These are phyloP conservation scores for Hemileia vastatrix DNA, from an alignment of 1,284 basidiomycete species.

Conservation along the genomic window DNA sequence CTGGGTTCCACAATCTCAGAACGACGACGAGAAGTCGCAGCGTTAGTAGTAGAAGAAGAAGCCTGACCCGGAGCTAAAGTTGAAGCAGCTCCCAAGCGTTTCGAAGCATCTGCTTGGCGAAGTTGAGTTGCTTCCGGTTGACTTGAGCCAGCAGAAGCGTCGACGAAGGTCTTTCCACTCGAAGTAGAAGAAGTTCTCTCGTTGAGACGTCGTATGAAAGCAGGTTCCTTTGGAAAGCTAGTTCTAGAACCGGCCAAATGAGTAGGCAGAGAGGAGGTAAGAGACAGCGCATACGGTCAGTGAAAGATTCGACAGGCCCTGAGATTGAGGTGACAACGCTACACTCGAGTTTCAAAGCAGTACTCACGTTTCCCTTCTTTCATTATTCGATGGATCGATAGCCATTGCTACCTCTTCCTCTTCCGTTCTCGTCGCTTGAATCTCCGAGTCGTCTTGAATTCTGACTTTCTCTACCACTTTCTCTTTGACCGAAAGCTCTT, in stretches of 20 bases:
- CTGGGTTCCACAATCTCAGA: not conserved
- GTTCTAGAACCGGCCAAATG: not conserved
- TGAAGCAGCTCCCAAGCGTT: not conserved
- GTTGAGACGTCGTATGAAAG: not conserved
- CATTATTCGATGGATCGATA: not conserved
- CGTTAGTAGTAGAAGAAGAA: not conserved
- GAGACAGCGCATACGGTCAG: too few relatives aligned
- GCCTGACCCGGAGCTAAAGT: not conserved
- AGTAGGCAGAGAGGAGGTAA: too few relatives aligned
- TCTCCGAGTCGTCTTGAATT: not conserved
- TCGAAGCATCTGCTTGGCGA: not conserved
- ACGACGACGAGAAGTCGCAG: not conserved
- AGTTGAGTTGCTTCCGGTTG: not conserved
- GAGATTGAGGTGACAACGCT: too few relatives aligned
- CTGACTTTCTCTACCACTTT: not conserved
- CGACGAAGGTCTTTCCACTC: not conserved
- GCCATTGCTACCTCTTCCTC: not conserved
- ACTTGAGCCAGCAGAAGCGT: not conserved
- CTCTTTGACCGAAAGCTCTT: not conserved
- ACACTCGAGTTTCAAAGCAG: too few relatives aligned
- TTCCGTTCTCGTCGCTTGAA: not conserved
- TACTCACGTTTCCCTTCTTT: not conserved
- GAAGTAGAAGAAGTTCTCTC: not conserved
- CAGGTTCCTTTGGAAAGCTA: not conserved
- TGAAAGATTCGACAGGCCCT: too few relatives aligned